phyloP scores from a whole-genome alignment of 2,329 filamentous ascomycete species.

The Aureobasidium sp. region DNA sequence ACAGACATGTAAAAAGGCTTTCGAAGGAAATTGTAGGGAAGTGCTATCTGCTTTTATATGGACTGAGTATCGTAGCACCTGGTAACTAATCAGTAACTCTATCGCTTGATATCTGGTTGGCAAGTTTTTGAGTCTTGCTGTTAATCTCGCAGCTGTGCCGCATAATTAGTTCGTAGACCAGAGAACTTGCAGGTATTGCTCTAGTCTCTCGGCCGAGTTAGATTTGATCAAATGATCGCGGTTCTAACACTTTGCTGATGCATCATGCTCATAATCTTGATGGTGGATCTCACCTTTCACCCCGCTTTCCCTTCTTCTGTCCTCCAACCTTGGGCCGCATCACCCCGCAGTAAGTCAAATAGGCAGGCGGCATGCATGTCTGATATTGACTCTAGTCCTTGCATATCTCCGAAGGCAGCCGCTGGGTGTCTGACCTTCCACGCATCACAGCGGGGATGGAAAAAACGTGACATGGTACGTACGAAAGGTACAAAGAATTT shows the following conservation, averaged over 20 bases:
- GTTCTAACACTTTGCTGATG: neutral
- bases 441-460: neutral
- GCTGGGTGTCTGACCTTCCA: neutral
- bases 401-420: neutral
- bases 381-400: neutral
- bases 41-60: too few species aligned
- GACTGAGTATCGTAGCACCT: too few species aligned
- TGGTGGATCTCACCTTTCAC: neutral
- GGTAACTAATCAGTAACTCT: too few species aligned
- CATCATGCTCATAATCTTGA: neutral
- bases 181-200: too few species aligned
- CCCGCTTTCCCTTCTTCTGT: neutral
- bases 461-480: slow-evolving; percentile 5
- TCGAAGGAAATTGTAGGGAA: too few species aligned
- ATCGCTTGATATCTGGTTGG: too few species aligned
- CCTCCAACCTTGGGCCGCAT: too few species aligned
- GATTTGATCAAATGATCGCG: neutral
- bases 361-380: neutral
- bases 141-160: too few species aligned
- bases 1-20: too few species aligned
- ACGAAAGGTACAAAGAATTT: neutral
- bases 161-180: too few species aligned
- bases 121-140: too few species aligned
- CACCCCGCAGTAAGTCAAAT: neutral
- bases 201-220: neutral